phyloP scores from a whole-genome alignment of 352 stramenopile genomes.

The Thalassiosira mediterranea region DNA sequence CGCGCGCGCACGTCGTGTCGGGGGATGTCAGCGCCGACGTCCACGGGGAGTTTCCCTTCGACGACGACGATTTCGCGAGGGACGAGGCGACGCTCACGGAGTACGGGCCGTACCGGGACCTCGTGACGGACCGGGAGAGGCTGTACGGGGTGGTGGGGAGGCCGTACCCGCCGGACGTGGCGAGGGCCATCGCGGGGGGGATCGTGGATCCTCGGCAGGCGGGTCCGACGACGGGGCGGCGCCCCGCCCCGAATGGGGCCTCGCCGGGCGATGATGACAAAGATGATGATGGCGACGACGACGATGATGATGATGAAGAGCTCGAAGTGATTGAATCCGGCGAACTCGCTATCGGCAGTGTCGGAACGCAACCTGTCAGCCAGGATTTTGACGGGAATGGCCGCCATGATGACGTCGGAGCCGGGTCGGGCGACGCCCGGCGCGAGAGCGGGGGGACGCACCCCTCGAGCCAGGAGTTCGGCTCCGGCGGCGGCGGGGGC shows the following conservation, averaged over 20 bases:
- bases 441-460: neutral
- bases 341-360: too few species aligned
- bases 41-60: neutral
- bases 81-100: conserved; percentile 59
- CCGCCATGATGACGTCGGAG: too few species aligned
- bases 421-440: neutral
- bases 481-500: conserved; percentile 16
- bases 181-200: conserved; percentile 51
- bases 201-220: conserved; percentile 42
- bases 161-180: conserved; percentile 26
- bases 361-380: too few species aligned
- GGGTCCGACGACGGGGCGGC: too few species aligned
- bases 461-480: conserved; percentile 25
- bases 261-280: too few species aligned
- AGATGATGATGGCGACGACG: neutral
- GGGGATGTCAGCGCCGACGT: conserved; percentile 34
- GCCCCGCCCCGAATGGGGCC: too few species aligned
- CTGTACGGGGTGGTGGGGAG: conserved; percentile 51
- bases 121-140: conserved; percentile 41
- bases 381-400: too few species aligned
- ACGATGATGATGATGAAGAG: neutral
- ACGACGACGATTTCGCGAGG: conserved; percentile 17
- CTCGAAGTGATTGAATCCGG: too few species aligned
- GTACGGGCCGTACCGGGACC: conserved; percentile 61
- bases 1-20: conserved; percentile 36